Conservation (phyloP, 2,329 filamentous ascomycete genomes). For the Eurotiales sp. region DNA sequence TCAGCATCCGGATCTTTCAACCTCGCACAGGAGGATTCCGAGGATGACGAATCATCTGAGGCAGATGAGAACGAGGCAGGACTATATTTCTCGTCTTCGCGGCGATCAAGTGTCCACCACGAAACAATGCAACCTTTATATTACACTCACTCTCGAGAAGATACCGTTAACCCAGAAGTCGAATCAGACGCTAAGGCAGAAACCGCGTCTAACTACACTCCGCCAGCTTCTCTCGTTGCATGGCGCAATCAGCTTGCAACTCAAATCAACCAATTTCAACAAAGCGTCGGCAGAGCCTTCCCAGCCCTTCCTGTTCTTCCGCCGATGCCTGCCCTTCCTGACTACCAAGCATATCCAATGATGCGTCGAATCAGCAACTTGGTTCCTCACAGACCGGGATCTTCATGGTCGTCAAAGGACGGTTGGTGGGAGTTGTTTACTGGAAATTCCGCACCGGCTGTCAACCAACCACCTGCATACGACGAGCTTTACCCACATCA, state of each 20-base stretch:
- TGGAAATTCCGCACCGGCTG: conserved; percentile 41
- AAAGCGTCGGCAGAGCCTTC: conserved; percentile 63
- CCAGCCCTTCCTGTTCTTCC: conserved; percentile 59
- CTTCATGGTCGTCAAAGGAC: conserved; percentile 39
- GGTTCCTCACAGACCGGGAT: conserved; percentile 63
- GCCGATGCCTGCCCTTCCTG: conserved; percentile 59
- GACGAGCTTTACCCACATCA: conserved; percentile 68
- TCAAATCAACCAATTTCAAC: conserved; percentile 73
- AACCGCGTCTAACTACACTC: conserved; percentile 40
- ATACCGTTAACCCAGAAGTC: conserved; percentile 17
- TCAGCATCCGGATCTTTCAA: conserved; percentile 44
- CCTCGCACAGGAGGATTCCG: conserved; percentile 40
- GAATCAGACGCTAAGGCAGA: conserved; percentile 26
- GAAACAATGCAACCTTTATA: conserved; percentile 25
- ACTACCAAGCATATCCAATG: conserved; percentile 70
- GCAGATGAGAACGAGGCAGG: conserved; percentile 20
- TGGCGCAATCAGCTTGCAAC: conserved; percentile 70
- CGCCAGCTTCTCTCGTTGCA: conserved; percentile 62
- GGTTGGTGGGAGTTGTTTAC: conserved; percentile 68
- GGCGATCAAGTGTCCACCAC: conserved; percentile 35
- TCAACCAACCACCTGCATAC: conserved; percentile 66
- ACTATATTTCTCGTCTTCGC: conserved; percentile 28
- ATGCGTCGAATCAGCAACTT: conserved; percentile 69
- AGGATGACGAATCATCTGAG: conserved; percentile 27
- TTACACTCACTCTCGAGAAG: conserved; percentile 18